Evolutionary conservation across 2,329 filamentous ascomycete species (phyloP), one percentile per base, ranked within the genome.

Genomic region (Mariannaea elegans): DNA sequence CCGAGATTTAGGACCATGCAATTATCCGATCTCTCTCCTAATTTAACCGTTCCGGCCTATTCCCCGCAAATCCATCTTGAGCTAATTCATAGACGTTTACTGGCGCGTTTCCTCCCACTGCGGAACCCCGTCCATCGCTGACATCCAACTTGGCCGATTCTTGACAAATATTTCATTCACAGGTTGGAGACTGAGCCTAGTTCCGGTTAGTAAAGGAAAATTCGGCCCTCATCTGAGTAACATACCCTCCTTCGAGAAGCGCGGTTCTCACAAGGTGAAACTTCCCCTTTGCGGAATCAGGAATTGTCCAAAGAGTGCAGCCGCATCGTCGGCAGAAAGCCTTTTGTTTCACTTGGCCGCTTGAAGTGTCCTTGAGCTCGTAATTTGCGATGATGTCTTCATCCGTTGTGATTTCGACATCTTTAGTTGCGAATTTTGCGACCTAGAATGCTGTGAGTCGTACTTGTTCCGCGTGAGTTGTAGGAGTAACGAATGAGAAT

Each of bases 161-260:
- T 61, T 72, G 41, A 68, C 57, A 27, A 72, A 73, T n/a, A 75
- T 68, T 21, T 75, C 72, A 55, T 55, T 66, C n/a, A 47, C 44
- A 4, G 71, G 70, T 13, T 61, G 44, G 3, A 71, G 19, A 16
- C 63, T 46, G 24, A 65, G 49, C 8, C 66, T 66, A n/a, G 36
- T 49, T 3, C 1, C 3, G 5, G 16, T 65, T 32, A 62, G 60
- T 21, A 19, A 24, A 9, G 21, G 14, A 38, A n/a, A 34, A 12
- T 1, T 46, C 27, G 13, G n/a, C 27, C 3, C 12, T 10, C 7
- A 21, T n/a, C 16, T 14, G 7, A 29, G 41, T 39, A 31, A 64
- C 70, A 48, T 54, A 75, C 71, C 71, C 65, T 47, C 49, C 44
- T 2, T 67, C 59, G 2, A 73, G 19, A 2, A 75, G 51, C 2